A percentile compares a stretch with the other conserved stretches of the same genome.
phyloP scores from a whole-genome alignment of 1,284 basidiomycete genomes.

The Neonothopanus nambi region DNA sequence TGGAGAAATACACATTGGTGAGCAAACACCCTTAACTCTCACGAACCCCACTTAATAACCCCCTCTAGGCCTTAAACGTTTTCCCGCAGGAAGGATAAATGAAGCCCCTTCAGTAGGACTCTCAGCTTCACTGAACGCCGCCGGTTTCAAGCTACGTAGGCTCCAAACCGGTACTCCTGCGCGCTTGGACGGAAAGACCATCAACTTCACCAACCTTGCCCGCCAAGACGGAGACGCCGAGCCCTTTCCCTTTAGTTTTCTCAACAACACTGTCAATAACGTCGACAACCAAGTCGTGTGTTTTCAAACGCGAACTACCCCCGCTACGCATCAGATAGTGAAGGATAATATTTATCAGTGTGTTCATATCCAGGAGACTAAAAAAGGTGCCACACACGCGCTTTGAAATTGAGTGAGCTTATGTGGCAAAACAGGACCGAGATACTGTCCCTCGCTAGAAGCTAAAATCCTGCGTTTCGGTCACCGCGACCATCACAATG shows the following conservation, averaged over 20 bases:
- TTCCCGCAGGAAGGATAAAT: slow-evolving; percentile 81
- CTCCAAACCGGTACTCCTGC: slow-evolving; percentile 92
- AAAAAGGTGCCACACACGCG: slow-evolving; percentile 55
- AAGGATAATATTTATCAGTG: slow-evolving; percentile 73
- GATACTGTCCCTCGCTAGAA: slow-evolving; percentile 91
- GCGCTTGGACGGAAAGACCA: slow-evolving; percentile 68
- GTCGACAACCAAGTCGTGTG: slow-evolving; percentile 72
- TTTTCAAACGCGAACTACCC: slow-evolving; percentile 74
- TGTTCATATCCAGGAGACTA: slow-evolving; percentile 85
- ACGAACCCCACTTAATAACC: background rate
- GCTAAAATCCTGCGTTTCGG: slow-evolving; percentile 83
- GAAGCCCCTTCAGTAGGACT: slow-evolving; percentile 76
- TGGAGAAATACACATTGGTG: slow-evolving; percentile 87
- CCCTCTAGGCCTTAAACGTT: slow-evolving; percentile 62
- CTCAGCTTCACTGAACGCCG: slow-evolving; percentile 70
- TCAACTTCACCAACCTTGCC: slow-evolving; percentile 63
- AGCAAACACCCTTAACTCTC: slow-evolving; percentile 12
- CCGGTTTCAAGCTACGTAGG: slow-evolving; percentile 80
- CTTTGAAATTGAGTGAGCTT: background rate
- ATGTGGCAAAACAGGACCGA: slow-evolving; percentile 57
- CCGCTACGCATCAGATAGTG: slow-evolving; percentile 72
- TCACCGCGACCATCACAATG: slow-evolving; percentile 68
- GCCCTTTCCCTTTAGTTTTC: slow-evolving; percentile 65
- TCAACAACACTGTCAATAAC: slow-evolving; percentile 51
- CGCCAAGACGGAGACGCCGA: slow-evolving; percentile 61